Percentiles rank a stretch among this genome's conserved stretches.
These are phyloP conservation scores for Xylaria bambusicola DNA, from an alignment of 495 filamentous ascomycete species.

Conservation along the genomic window DNA sequence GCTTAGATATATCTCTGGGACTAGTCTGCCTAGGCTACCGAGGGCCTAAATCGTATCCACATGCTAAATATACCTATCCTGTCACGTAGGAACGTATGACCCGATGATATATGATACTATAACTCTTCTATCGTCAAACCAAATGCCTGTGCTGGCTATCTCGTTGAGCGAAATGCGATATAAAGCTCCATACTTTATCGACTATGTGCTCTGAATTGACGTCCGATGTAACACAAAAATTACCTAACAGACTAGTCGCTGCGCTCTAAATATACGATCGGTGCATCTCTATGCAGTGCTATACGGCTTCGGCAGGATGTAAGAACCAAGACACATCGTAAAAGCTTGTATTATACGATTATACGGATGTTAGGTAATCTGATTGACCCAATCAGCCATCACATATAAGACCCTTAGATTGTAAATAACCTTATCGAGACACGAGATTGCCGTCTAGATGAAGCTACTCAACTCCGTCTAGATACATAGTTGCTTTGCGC, in stretches of 20 bases:
- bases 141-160: no score
- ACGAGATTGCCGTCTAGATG: no score
- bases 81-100: neutral
- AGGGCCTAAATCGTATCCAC: neutral
- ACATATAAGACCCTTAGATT: neutral
- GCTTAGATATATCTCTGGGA: no score
- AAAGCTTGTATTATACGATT: neutral
- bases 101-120: neutral
- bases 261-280: neutral
- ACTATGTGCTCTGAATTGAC: neutral
- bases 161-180: neutral
- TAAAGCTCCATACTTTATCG: neutral
- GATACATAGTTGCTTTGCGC: no score
- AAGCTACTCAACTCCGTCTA: no score
- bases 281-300: slow-evolving; percentile 2
- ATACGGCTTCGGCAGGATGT: slow-evolving; percentile 3
- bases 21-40: no score
- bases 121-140: no score
- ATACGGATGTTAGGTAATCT: neutral
- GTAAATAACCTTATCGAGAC: neutral
- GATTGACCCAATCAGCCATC: neutral
- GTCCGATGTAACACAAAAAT: neutral
- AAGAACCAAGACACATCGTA: neutral
- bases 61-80: neutral
- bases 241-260: neutral